phyloP scores from a whole-genome alignment of 2,329 filamentous ascomycete genomes.

The Colletotrichum viniferum region DNA sequence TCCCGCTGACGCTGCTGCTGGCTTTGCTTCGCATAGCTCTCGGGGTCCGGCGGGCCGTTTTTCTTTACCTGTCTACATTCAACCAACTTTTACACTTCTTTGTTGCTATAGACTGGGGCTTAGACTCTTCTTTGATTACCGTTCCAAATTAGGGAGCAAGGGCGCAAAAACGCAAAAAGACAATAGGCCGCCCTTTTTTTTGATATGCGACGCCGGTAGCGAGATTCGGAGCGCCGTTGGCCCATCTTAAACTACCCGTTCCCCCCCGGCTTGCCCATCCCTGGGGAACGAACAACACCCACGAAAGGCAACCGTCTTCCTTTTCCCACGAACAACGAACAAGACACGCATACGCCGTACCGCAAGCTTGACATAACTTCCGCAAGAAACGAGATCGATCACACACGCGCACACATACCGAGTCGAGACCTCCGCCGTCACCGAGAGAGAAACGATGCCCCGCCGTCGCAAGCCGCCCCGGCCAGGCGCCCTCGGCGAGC shows the following conservation, averaged over 20 bases:
- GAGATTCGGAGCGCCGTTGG: slow-evolving; percentile 3
- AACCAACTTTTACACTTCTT: not conserved
- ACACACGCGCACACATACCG: not conserved
- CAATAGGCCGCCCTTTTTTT: not conserved
- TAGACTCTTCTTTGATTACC: not conserved
- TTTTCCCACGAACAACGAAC: not conserved
- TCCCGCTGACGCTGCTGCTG: not conserved
- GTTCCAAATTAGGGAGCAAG: not conserved
- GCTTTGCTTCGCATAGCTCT: not conserved
- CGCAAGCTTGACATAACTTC: not conserved
- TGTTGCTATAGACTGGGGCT: not conserved
- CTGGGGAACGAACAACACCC: not conserved
- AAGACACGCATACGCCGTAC: not conserved
- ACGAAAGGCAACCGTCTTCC: not conserved
- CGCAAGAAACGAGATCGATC: not conserved
- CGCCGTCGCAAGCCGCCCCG: slow-evolving; percentile 62
- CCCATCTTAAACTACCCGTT: not conserved
- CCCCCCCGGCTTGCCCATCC: not conserved
- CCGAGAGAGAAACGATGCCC: slow-evolving; percentile 44
- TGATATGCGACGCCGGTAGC: slow-evolving; percentile 14
- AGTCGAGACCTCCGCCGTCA: not conserved
- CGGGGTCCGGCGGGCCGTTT: not conserved
- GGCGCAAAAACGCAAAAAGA: not conserved
- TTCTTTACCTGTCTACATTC: not conserved
- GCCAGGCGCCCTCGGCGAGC: slow-evolving; percentile 63